These are phyloP conservation scores for Acer campestre DNA, from an alignment of 345 rosid genomes.

Conservation along the genomic window DNA sequence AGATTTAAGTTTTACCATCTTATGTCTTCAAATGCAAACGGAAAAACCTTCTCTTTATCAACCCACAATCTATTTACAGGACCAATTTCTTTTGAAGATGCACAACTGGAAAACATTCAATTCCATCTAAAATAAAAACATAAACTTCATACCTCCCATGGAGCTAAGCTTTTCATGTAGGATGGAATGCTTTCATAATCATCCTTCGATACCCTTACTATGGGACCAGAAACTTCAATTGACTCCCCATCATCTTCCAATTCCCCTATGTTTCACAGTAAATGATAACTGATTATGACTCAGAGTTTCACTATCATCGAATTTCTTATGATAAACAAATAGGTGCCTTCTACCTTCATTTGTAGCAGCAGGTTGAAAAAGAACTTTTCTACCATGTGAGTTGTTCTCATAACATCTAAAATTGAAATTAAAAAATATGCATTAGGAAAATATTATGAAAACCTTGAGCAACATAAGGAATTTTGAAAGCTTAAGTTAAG, in stretches of 20 bases:
- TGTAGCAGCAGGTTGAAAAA: slow-evolving; percentile 20
- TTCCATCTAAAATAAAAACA: neutral
- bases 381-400: slow-evolving; percentile 23
- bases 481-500: slow-evolving; percentile 15
- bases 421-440: neutral
- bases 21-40: neutral
- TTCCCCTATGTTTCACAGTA: slow-evolving; percentile 28
- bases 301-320: neutral
- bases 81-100: neutral
- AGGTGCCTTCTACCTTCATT: slow-evolving; percentile 41
- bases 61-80: neutral
- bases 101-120: neutral
- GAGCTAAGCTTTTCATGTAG: slow-evolving; percentile 61
- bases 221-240: slow-evolving; percentile 24
- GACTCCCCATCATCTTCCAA: slow-evolving; percentile 24
- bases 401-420: slow-evolving; percentile 39
- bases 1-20: neutral
- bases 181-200: slow-evolving; percentile 76
- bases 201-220: slow-evolving; percentile 47
- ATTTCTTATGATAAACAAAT: neutral
- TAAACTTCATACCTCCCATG: slow-evolving; percentile 80
- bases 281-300: neutral
- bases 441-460: slow-evolving; percentile 1
- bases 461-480: slow-evolving; percentile 4
- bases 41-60: neutral